Conservation (phyloP, 768 basidiomycete genomes). For the Kwoniella pini region DNA sequence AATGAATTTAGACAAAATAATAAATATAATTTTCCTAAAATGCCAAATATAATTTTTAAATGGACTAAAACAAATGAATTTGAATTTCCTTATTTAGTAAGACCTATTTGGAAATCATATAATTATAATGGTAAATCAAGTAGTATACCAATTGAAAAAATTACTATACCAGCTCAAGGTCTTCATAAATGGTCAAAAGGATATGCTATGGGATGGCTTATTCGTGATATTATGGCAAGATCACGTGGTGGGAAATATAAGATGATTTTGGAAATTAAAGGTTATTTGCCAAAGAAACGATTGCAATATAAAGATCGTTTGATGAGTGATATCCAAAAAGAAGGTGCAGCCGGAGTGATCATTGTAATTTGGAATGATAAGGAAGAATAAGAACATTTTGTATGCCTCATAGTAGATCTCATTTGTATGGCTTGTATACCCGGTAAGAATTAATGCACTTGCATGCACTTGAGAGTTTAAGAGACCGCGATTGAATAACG, state of each 20-base stretch:
- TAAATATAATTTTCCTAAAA: background rate
- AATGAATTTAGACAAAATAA: background rate
- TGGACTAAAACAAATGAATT: background rate
- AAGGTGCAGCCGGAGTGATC: background rate
- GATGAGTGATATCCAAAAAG: background rate
- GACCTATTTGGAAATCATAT: background rate
- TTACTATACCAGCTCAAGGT: constrained; percentile 1
- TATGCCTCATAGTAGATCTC: no score
- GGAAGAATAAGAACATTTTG: background rate
- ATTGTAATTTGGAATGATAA: background rate
- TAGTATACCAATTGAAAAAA: background rate
- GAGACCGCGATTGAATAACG: no score
- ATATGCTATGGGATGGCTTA: background rate
- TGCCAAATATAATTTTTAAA: background rate
- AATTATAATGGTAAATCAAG: background rate
- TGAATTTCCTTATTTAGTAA: background rate
- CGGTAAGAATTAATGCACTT: no score
- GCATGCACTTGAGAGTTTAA: no score
- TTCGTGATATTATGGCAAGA: background rate
- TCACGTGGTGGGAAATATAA: background rate
- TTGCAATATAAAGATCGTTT: background rate
- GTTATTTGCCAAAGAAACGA: background rate
- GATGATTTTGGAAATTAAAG: constrained; percentile 3
- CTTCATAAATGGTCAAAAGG: constrained; percentile 2
- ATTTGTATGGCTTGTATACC: no score